A percentile compares a stretch with the other conserved stretches of the same genome.
Evolutionary conservation across 805 yeast genomes (phyloP).

Genomic region (Myxozyma lipomycoides): DNA sequence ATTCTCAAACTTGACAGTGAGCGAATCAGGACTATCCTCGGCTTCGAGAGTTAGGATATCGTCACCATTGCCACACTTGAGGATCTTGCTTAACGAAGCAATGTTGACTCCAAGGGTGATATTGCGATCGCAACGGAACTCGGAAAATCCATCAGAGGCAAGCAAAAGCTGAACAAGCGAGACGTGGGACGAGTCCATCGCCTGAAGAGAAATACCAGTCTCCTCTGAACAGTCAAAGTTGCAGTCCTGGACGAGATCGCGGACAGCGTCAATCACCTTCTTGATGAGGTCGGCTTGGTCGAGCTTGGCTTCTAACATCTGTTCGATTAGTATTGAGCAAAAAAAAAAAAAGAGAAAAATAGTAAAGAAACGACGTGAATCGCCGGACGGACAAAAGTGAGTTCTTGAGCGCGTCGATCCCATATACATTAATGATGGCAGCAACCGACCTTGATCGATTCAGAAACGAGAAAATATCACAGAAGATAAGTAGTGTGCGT

Average conservation of each 20-base stretch:
- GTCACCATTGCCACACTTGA: conserved; percentile 85
- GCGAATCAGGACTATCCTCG: conserved; percentile 78
- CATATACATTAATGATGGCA: no score
- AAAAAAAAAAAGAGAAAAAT: neutral
- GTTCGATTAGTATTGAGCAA: neutral
- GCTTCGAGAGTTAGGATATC: conserved; percentile 87
- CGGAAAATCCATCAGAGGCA: conserved; percentile 82
- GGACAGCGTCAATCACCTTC: conserved; percentile 84
- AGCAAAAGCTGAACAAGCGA: conserved; percentile 81
- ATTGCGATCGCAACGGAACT: conserved; percentile 92
- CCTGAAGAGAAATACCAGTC: conserved; percentile 91
- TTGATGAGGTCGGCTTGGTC: conserved; percentile 88
- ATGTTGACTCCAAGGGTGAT: conserved; percentile 88
- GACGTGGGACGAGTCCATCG: conserved; percentile 96
- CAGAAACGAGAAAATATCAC: no score
- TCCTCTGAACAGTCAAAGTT: conserved; percentile 97
- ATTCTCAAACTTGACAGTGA: conserved; percentile 84
- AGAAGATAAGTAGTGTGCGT: no score
- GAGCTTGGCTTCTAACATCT: conserved; percentile 95
- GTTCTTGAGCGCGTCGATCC: no score
- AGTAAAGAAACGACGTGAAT: neutral
- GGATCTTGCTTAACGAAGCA: conserved; percentile 78
- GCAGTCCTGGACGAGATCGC: conserved; percentile 91
- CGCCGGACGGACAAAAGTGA: no score
- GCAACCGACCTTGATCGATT: no score